These are phyloP conservation scores for Ophiosphaerella korrae DNA, from an alignment of 2,329 filamentous ascomycete species.

Conservation along the genomic window DNA sequence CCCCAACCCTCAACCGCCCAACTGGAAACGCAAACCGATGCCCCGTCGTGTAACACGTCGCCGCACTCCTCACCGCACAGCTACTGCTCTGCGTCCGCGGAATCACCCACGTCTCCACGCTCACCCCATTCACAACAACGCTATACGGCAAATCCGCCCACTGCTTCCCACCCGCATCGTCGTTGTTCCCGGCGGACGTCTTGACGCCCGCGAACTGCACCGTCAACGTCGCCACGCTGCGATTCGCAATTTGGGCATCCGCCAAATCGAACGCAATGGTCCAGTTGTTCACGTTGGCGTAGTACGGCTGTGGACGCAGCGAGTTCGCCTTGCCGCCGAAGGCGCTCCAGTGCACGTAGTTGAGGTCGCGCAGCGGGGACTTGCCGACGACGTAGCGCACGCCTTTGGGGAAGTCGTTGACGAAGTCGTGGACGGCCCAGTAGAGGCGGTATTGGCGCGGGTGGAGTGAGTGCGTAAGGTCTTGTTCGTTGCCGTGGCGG, in stretches of 20 bases:
- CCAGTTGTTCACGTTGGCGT: constrained; percentile 44
- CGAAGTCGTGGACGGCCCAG: constrained; percentile 65
- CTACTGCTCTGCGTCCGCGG: constrained; percentile 16
- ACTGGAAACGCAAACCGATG: constrained; percentile 22
- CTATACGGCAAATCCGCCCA: constrained; percentile 60
- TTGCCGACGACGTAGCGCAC: constrained; percentile 63
- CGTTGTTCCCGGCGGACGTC: constrained; percentile 51
- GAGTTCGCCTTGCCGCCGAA: constrained; percentile 63
- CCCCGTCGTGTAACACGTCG: constrained; percentile 19
- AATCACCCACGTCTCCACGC: constrained; percentile 59
- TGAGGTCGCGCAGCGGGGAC: constrained; percentile 59
- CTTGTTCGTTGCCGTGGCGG: constrained; percentile 61
- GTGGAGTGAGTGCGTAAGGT: constrained; percentile 52
- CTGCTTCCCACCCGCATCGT: constrained; percentile 45
- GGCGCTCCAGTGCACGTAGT: constrained; percentile 70
- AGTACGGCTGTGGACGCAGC: constrained; percentile 47
- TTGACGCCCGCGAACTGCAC: constrained; percentile 68
- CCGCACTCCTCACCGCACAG: constrained; percentile 21
- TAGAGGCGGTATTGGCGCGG: constrained; percentile 66
- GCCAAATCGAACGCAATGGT: constrained; percentile 24
- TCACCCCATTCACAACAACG: constrained; percentile 53
- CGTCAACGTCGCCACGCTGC: constrained; percentile 61
- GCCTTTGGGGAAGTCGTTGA: constrained; percentile 63
- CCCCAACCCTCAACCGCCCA: constrained; percentile 50
- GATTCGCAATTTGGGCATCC: constrained; percentile 46